Evolutionary conservation across 768 basidiomycete genomes (phyloP), one percentile per base, ranked within the genome.

Genomic region (Mycena latifolia): DNA sequence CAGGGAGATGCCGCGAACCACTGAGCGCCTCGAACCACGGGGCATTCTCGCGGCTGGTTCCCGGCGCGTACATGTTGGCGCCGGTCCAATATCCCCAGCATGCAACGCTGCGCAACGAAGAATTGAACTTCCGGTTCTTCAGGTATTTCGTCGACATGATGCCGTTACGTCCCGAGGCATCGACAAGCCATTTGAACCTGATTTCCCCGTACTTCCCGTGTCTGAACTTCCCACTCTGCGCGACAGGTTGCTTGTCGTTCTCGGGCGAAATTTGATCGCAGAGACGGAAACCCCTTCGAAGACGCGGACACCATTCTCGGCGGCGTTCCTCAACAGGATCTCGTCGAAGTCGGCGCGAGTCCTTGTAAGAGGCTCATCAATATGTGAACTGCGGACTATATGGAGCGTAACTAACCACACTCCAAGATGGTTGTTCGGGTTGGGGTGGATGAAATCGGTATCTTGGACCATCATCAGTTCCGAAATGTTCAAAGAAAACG

Each of bases 101-200:
- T 14, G 43, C 43, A 22, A 45, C n/a, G n/a, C 14, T 45, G 8
- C n/a, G 15, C n/a, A 45, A 20, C 4, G 20, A n/a, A 3, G 3
- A 2, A 20, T n/a, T 22, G 43, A 22, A 22, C 12, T n/a, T n/a
- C 11, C 43, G 3, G 15, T n/a, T 45, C n/a, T n/a, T 22, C 8
- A 45, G 11, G 43, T 45, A 45, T 45, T 45, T 45, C 5, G 43
- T 45, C n/a, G 43, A 45, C 43, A 45, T n/a, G n/a, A 45, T 69
- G 2, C 90, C 90, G 1, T 79, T 77, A 1, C 90, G 82, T 29
- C 90, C 90, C 8, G 83, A 84, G 6, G 88, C 89, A 69, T 91
- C 90, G n/a, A 91, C 80, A n/a, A 91, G 75, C 61, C 84, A 90
- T 52, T 89, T 84, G 58, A 90, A 91, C 0, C 76, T 72, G 50